phyloP scores from a whole-genome alignment of 345 rosid genomes.

The Pugionium dolabratum region DNA sequence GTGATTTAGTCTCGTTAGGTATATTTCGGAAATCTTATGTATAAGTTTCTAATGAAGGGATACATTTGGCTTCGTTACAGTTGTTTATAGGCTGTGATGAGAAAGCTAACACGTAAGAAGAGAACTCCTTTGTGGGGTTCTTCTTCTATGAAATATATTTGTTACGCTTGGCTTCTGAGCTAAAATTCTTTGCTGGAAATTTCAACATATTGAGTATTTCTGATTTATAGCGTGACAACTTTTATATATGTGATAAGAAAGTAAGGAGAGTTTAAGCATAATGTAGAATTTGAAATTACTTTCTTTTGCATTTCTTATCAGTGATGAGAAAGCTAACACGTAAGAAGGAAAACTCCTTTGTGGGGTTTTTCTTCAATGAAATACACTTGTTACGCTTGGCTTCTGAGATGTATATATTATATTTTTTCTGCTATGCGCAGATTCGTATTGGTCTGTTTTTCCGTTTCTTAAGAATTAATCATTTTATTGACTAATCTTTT shows the following conservation, averaged over 20 bases:
- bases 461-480: background rate
- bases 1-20: background rate
- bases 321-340: conserved; percentile 50
- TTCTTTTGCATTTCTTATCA: background rate
- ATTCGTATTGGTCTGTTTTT: background rate
- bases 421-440: background rate
- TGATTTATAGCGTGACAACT: too few relatives aligned
- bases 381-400: conserved; percentile 62
- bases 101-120: conserved; percentile 44
- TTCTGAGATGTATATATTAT: conserved; percentile 41
- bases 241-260: too few relatives aligned
- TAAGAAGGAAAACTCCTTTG: conserved; percentile 39
- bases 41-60: background rate
- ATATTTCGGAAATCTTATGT: background rate
- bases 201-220: too few relatives aligned
- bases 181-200: background rate
- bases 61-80: background rate
- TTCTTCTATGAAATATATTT: conserved; percentile 45
- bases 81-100: conserved; percentile 13
- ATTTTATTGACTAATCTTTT: background rate
- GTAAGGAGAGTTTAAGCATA: background rate
- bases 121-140: conserved; percentile 1
- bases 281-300: background rate
- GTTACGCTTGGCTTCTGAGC: conserved; percentile 60
- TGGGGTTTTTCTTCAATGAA: conserved; percentile 41